Evolutionary conservation across 2,329 filamentous ascomycete species (phyloP), one percentile per base, ranked within the genome.

Genomic region (Botryosphaeria dothidea): DNA sequence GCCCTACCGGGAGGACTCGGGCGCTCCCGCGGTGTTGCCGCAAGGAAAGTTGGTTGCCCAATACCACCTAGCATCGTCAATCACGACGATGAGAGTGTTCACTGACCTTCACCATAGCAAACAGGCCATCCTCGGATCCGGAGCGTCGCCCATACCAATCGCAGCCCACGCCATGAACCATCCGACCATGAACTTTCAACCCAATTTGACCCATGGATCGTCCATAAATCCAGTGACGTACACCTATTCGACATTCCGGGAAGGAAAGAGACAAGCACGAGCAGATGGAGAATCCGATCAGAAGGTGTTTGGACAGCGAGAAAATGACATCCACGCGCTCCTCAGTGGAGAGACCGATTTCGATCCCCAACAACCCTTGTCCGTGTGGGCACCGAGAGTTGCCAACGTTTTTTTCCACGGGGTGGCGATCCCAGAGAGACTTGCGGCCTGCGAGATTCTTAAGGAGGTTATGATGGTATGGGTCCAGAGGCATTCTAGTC

Each of bases 161-260:
- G 27, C 61, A 17, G 11, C 46, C 23, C 61, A 52, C 34, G 19
- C 34, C 34, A 43, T 63, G 38, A 54, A 57, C 17, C 62, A 64
- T n/a, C 45, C 62, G n/a, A 19, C 38, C 41, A 58, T 64, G 13
- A 36, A 41, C 43, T 57, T 64, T 21, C 43, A 64, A 5, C 5
- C 41, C 1, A 41, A 31, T 19, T 13, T 64, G 17, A n/a, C 62
- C 13, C 52, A 46, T 29, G 52, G 51, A 25, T 48, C 62, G 21
- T 29, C 52, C 11, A 64, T 64, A 9, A 64, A 45, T 23, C 63
- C 63, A 13, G 48, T 65, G 23, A 65, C 54, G 13, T 65, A 65
- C 19, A 52, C 57, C 25, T 51, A 41, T 19, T 25, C 63, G 31
- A 46, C 56, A 23, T 65, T 60, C 36, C 63, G 63, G 19, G 63